Conservation (phyloP, 345 rosid species). For the Eucalyptus erythrocorys region DNA sequence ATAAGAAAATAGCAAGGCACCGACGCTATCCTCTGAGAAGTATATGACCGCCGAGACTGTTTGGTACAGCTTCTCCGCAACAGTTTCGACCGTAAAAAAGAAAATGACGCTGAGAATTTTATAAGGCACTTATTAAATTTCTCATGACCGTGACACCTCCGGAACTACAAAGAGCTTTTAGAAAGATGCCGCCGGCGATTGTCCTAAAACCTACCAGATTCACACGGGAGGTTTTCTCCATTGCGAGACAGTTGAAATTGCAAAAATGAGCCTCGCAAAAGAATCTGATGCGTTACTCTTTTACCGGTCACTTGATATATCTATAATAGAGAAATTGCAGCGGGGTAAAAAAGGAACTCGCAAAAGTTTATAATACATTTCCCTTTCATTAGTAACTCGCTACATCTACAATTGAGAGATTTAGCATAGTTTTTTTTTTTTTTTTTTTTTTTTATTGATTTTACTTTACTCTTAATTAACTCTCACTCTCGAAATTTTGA, state of each 20-base stretch:
- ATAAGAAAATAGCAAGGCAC: neutral
- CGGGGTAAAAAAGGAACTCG: too few relatives aligned
- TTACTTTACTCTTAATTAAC: too few relatives aligned
- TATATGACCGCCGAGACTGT: neutral
- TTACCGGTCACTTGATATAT: too few relatives aligned
- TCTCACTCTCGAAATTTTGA: too few relatives aligned
- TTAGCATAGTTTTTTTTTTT: too few relatives aligned
- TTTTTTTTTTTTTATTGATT: accelerated
- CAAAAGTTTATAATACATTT: too few relatives aligned
- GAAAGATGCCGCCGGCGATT: accelerated
- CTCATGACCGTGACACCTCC: accelerated
- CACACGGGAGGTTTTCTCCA: neutral
- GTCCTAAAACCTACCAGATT: neutral
- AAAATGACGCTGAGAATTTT: accelerated
- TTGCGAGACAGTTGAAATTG: accelerated
- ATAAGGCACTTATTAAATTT: neutral
- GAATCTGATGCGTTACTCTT: accelerated
- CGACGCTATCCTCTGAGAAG: too few relatives aligned
- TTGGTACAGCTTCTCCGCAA: too few relatives aligned
- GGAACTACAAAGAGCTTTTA: neutral
- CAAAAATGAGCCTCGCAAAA: neutral
- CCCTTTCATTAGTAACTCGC: too few relatives aligned
- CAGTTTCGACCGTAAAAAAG: accelerated
- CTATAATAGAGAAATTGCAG: too few relatives aligned
- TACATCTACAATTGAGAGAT: too few relatives aligned